phyloP scores from a whole-genome alignment of 2,329 filamentous ascomycete genomes.

The Verticillium longisporum region DNA sequence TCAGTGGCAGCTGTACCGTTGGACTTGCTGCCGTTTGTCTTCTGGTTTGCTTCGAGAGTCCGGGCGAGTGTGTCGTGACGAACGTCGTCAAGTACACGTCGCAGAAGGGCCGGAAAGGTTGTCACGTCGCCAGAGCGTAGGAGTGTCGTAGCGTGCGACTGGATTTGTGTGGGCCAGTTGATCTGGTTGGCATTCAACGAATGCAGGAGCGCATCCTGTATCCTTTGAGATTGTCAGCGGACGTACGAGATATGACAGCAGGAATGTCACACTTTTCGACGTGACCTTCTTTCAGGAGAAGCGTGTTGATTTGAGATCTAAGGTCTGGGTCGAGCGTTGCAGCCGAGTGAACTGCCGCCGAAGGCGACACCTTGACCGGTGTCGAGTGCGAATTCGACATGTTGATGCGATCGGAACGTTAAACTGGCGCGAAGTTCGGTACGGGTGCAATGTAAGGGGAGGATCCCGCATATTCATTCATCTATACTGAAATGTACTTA shows the following conservation, averaged over 20 bases:
- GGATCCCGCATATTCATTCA: no score
- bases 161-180: conserved; percentile 57
- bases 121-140: conserved; percentile 53
- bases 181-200: conserved; percentile 49
- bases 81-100: conserved; percentile 56
- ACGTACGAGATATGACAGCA: background rate
- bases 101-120: conserved; percentile 55
- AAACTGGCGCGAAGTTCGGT: no score
- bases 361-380: conserved; percentile 53
- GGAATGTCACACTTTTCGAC: conserved; percentile 42
- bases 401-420: conserved; percentile 6
- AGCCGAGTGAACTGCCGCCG: conserved; percentile 52
- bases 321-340: conserved; percentile 56
- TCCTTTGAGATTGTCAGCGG: conserved; percentile 30
- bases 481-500: no score
- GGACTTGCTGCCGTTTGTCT: conserved; percentile 18
- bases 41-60: conserved; percentile 12
- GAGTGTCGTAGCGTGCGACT: conserved; percentile 52
- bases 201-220: conserved; percentile 59
- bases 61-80: conserved; percentile 37
- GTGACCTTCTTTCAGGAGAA: conserved; percentile 52
- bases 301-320: conserved; percentile 54
- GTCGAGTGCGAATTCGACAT: conserved; percentile 40
- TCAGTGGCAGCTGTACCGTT: conserved; percentile 9
- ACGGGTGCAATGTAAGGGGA: no score